Evolutionary conservation across 805 yeast species (phyloP).

Genomic region (Kuraishia ogatae): DNA sequence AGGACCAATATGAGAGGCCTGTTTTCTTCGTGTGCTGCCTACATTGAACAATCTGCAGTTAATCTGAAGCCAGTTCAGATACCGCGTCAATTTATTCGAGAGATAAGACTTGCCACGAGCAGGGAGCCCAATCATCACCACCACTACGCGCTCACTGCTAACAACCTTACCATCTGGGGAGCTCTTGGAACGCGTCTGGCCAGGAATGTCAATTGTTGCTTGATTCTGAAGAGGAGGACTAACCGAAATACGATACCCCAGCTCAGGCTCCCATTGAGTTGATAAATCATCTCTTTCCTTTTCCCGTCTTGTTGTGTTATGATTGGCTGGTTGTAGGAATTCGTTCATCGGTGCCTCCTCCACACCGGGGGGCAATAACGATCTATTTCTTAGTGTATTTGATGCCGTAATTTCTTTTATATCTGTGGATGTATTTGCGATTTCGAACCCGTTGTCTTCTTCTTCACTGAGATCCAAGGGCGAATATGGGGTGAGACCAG

Average conservation of each 20-base stretch:
- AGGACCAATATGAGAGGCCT: conserved; percentile 58
- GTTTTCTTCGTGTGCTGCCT: conserved; percentile 86
- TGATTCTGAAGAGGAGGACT: conserved; percentile 1
- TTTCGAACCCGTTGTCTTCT: conserved; percentile 15
- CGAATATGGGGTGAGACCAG: conserved; percentile 21
- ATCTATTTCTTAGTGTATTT: neutral
- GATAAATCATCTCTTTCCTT: no score
- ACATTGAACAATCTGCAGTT: conserved; percentile 89
- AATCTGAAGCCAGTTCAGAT: conserved; percentile 90
- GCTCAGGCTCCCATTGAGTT: neutral
- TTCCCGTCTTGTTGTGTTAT: neutral
- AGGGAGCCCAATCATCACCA: conserved; percentile 95
- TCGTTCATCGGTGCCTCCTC: neutral
- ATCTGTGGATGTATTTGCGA: conserved; percentile 9
- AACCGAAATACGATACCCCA: neutral
- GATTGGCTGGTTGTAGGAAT: neutral
- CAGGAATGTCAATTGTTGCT: conserved; percentile 87
- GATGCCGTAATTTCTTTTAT: conserved; percentile 8
- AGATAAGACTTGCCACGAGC: conserved; percentile 94
- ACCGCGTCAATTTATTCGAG: conserved; percentile 84
- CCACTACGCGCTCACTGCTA: conserved; percentile 67
- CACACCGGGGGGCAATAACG: neutral
- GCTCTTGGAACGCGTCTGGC: conserved; percentile 72
- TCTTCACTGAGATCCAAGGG: conserved; percentile 18
- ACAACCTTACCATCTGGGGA: conserved; percentile 70